Percentiles rank a stretch among this genome's conserved stretches.
Conservation (phyloP, 768 basidiomycete genomes). For the Floccularia luteovirens region DNA sequence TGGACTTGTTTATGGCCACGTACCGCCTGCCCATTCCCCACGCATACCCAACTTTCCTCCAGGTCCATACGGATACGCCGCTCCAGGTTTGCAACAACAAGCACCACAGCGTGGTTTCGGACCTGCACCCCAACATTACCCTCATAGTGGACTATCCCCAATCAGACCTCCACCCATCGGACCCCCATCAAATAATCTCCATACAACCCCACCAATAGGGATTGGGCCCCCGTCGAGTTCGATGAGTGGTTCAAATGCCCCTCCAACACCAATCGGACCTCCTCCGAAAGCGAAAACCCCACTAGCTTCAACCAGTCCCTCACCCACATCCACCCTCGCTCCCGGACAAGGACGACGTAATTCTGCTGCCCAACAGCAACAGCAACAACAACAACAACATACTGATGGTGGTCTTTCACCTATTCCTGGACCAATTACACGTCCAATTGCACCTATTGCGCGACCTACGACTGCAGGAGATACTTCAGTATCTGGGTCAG, state of each 20-base stretch:
- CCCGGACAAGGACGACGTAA: constrained; percentile 41
- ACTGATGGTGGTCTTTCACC: too few species aligned
- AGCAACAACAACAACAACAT: too few species aligned
- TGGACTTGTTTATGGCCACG: constrained; percentile 20
- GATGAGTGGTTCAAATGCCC: too few species aligned
- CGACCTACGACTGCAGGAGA: constrained; percentile 34
- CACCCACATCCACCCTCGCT: constrained; percentile 29
- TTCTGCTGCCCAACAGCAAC: constrained; percentile 19
- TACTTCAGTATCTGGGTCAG: constrained; percentile 27
- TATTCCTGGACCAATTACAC: constrained; percentile 58
- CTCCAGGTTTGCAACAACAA: constrained; percentile 34
- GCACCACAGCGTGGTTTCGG: constrained; percentile 16
- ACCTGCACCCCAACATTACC: constrained; percentile 47
- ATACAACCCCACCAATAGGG: too few species aligned
- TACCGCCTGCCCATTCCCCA: constrained; percentile 47
- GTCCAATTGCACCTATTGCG: constrained; percentile 65
- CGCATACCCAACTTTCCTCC: constrained; percentile 43
- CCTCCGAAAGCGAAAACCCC: constrained; percentile 41
- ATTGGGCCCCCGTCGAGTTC: too few species aligned
- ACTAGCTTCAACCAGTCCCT: constrained; percentile 23
- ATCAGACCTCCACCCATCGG: constrained; percentile 52
- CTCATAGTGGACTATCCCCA: constrained; percentile 46
- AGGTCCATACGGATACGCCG: constrained; percentile 46
- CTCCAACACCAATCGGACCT: constrained; percentile 52
- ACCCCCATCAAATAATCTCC: too few species aligned